Conservation (phyloP, 805 yeast genomes). For the Millerozyma acaciae region DNA sequence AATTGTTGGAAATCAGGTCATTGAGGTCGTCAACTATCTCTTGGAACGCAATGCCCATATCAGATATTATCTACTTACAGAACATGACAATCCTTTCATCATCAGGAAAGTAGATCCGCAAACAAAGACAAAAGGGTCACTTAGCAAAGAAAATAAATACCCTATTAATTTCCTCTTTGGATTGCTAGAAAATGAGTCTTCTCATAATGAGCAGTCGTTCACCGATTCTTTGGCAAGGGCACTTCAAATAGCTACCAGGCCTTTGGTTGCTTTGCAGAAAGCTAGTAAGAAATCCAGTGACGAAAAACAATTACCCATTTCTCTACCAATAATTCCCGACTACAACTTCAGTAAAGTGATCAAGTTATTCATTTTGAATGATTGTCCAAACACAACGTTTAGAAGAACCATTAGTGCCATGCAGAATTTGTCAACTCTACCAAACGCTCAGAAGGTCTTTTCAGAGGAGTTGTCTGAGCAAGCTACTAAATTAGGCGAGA, state of each 20-base stretch:
- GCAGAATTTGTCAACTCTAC: conserved; percentile 65
- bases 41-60: conserved; percentile 64
- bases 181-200: conserved; percentile 58
- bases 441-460: conserved; percentile 59
- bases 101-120: conserved; percentile 29
- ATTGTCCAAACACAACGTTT: conserved; percentile 80
- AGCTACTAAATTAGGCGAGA: conserved; percentile 57
- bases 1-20: conserved; percentile 68
- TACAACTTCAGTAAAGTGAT: conserved; percentile 59
- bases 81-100: conserved; percentile 53
- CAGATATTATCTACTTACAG: conserved; percentile 72
- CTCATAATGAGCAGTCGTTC: conserved; percentile 67
- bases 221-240: conserved; percentile 76
- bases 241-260: conserved; percentile 72
- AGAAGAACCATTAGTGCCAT: conserved; percentile 78
- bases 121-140: conserved; percentile 28
- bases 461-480: conserved; percentile 61
- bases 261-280: conserved; percentile 54
- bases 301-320: conserved; percentile 21
- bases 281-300: conserved; percentile 27
- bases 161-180: conserved; percentile 70
- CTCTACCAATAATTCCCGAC: conserved; percentile 63
- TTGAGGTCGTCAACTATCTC: conserved; percentile 70
- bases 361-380: conserved; percentile 69
- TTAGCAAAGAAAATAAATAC: conserved; percentile 46